These are phyloP conservation scores for Fusarium begoniae DNA, from an alignment of 2,329 filamentous ascomycete genomes.

Conservation along the genomic window DNA sequence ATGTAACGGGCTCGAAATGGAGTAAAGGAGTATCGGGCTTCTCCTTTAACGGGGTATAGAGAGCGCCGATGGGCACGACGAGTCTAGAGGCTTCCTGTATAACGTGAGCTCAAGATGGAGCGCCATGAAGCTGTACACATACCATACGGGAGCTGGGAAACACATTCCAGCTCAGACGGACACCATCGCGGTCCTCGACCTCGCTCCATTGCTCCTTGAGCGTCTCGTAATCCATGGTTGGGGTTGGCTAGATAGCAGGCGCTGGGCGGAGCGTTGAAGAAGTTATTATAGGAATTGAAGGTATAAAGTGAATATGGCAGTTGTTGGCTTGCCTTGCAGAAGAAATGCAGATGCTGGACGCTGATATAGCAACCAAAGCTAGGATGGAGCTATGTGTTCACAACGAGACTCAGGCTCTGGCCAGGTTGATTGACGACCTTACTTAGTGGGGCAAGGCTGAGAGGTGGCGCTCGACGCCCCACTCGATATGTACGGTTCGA, in stretches of 20 bases:
- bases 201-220: conserved; percentile 97
- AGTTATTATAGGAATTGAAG: neutral
- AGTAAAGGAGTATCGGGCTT: conserved; percentile 88
- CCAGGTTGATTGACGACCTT: neutral
- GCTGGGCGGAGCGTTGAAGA: neutral
- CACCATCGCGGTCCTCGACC: conserved; percentile 94
- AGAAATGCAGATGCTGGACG: neutral
- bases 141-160: conserved; percentile 98
- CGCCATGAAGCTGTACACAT: conserved; percentile 43
- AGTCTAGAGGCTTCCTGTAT: conserved; percentile 88
- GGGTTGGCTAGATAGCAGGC: neutral
- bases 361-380: neutral
- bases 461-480: neutral
- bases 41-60: conserved; percentile 96
- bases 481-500: too few species aligned
- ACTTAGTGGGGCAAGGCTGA: neutral
- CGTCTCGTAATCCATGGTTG: conserved; percentile 85
- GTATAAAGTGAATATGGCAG: neutral
- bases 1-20: conserved; percentile 95
- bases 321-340: neutral
- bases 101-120: conserved; percentile 5
- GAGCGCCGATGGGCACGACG: conserved; percentile 93
- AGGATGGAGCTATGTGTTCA: conserved; percentile 28
- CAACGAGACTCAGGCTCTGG: neutral
- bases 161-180: conserved; percentile 97